Base-by-base conservation (phyloP, 208 protist genomes). In the Trypanosoma platydactyli region DNA sequence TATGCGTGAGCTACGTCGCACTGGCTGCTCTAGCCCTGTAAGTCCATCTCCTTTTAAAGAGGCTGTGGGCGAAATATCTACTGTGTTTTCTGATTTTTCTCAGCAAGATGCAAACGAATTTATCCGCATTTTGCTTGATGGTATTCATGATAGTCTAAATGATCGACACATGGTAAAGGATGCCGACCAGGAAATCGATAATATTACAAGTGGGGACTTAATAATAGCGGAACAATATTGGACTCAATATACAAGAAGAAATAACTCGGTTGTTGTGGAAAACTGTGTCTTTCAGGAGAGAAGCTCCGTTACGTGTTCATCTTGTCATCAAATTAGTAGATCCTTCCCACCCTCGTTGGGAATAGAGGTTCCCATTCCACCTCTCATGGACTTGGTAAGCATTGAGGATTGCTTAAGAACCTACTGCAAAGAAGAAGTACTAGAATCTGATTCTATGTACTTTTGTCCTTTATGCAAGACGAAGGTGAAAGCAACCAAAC, bases 31-130 rank as follows among this genome's bases (percentile, higher is more conserved):
- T 9, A 84, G 63, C 66, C 65, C 86, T 25, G 85, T 97, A 6
- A 90, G 83, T 62, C 78, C 94, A 5, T 90, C 81, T 16, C 56
- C 67, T 12, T 90, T 98, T 48, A 98, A 98, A 65, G 20, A 56
- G 13, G 74, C 79, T 3, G 67, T 98, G 13, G 91, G 81, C 16
- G 68, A 80, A 5, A 67, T 89, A 30, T 90, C 83, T 54, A 73
- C 80, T n/a, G 68, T 74, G 1, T 97, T 98, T 67, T 25, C 71
- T 18, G 89, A 84, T 48, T 86, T 69, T 29, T 73, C 42, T 29
- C 94, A 98, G 61, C 94, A 98, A 68, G 94, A 98, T 68, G 87
- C 91, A 6, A 94, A 96, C 61, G 94, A 98, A 58, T 95, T 98
- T 81, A 68, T 99, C 49, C 77, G 88, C 0, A 80, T 92, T 55